Percentiles rank a stretch among this genome's conserved stretches.
phyloP scores from a whole-genome alignment of 139 green algal species.

The Chlamydomonas eustigma region DNA sequence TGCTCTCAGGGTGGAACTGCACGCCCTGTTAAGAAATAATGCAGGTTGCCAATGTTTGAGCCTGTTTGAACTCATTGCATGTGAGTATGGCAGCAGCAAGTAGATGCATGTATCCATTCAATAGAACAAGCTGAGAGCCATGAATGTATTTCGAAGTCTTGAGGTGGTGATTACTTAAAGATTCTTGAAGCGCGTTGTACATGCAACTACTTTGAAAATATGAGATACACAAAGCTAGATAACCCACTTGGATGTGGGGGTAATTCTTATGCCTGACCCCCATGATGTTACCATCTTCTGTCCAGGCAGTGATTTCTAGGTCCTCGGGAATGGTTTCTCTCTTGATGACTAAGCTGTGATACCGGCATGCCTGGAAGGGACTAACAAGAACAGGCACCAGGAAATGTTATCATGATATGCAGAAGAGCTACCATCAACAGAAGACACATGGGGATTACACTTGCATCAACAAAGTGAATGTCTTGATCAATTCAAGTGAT shows the following conservation, averaged over 20 bases:
- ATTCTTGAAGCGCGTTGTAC: too few species aligned
- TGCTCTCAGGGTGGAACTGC: conserved; percentile 97
- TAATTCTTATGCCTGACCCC: conserved; percentile 82
- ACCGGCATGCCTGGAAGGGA: conserved; percentile 82
- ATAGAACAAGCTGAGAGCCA: not conserved
- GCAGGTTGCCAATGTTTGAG: not conserved
- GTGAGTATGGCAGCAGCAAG: not conserved
- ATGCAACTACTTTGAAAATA: too few species aligned
- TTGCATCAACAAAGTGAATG: not conserved
- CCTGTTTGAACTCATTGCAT: not conserved
- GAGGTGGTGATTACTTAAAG: too few species aligned
- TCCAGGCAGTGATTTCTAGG: conserved; percentile 93
- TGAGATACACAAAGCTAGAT: too few species aligned
- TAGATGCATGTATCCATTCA: not conserved
- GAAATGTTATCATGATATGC: too few species aligned
- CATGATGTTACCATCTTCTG: conserved; percentile 98
- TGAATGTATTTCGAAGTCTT: too few species aligned
- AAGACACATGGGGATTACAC: too few species aligned
- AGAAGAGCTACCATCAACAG: too few species aligned
- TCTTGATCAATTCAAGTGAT: not conserved
- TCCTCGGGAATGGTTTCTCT: conserved; percentile 80
- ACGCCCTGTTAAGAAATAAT: conserved; percentile 64
- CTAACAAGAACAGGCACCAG: conserved; percentile 36
- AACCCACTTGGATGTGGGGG: conserved; percentile 57
- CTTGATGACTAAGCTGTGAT: conserved; percentile 94